Evolutionary conservation across 768 basidiomycete genomes (phyloP), one percentile per base, ranked within the genome.

Genomic region (Tylopilus sp.): DNA sequence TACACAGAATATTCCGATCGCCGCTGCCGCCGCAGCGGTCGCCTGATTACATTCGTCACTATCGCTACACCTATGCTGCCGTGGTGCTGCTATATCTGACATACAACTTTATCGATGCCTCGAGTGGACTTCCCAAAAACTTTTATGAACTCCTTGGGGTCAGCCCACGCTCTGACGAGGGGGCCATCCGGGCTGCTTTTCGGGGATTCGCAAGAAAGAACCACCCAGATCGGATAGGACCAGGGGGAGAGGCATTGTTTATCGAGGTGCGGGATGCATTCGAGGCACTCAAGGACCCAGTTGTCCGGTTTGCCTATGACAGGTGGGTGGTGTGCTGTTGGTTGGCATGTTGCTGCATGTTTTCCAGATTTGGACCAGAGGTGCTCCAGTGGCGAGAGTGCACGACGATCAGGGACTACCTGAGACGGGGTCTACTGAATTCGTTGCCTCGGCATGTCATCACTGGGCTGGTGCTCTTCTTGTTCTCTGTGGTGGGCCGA

Each of bases 251-350:
- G 57, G 76, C 75, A 13, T 49, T 82, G 25, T 94, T 94, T 63
- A 87, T 92, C 44, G 67, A 73, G 42, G 83, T 88, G 6, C 73
- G 89, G 53, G 81, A 85, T 62, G 87, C 83, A 30, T 92, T 83
- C 57, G 90, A 94, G 57, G 84, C 86, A 2, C 68, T 94, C 25
- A 89, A 85, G 65, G 78, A 90, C 58, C 91, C 92, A 4, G 75
- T 80, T 10, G 83, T 83, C 41, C 71, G 91, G 45, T 93, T 92
- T 73, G 92, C 90, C 0, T 94, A 94, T 66, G 92, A 94, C 63
- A 78, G 90, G 86, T 89, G 59, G 48, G 80, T 65, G 19, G 1
- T 44, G 14, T 45, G n/a, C 4, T 2, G 1, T 14, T n/a, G n/a
- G 21, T n/a, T 3, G 36, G 13, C 16, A 11, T 30, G 56, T 34